These are phyloP conservation scores for Coprinellus aureogranulatus DNA, from an alignment of 768 basidiomycete genomes.

Conservation along the genomic window DNA sequence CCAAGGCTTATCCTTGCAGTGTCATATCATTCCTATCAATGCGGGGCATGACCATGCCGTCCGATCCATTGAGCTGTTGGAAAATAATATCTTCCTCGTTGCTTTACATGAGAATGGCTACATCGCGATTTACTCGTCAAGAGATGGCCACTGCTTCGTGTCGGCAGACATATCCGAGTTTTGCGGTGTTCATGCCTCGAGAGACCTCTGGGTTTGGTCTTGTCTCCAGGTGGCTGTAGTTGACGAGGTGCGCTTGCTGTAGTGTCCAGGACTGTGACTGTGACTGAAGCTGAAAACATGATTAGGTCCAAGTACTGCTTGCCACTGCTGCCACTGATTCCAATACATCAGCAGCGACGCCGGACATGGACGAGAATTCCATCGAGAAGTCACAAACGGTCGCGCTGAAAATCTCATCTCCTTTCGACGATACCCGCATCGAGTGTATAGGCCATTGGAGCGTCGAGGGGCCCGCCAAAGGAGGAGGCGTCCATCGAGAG, in stretches of 20 bases:
- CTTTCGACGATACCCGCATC: constrained; percentile 36
- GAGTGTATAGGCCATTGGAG: constrained; percentile 55
- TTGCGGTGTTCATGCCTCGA: background rate
- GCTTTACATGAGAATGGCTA: constrained; percentile 63
- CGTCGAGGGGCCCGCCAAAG: constrained; percentile 45
- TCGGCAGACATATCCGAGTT: constrained; percentile 10
- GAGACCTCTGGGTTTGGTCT: constrained; percentile 45
- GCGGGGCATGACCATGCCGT: constrained; percentile 39
- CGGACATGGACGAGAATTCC: constrained; percentile 30
- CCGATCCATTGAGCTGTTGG: constrained; percentile 44
- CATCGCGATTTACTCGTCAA: constrained; percentile 49
- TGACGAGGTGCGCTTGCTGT: constrained; percentile 43
- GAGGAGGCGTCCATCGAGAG: constrained; percentile 45
- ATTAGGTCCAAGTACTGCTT: constrained; percentile 41
- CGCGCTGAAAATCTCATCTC: constrained; percentile 35
- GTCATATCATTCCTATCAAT: constrained; percentile 49
- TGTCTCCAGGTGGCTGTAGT: constrained; percentile 33
- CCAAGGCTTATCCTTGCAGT: constrained; percentile 30
- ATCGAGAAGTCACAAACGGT: constrained; percentile 39
- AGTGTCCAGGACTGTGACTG: background rate
- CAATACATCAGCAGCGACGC: constrained; percentile 26
- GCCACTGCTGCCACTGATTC: constrained; percentile 45
- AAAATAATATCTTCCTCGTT: constrained; percentile 41
- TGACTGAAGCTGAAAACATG: constrained; percentile 12
- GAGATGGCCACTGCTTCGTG: constrained; percentile 45